Evolutionary conservation across 352 stramenopile genomes (phyloP).

Genomic region (Globisporangium orthogonon): DNA sequence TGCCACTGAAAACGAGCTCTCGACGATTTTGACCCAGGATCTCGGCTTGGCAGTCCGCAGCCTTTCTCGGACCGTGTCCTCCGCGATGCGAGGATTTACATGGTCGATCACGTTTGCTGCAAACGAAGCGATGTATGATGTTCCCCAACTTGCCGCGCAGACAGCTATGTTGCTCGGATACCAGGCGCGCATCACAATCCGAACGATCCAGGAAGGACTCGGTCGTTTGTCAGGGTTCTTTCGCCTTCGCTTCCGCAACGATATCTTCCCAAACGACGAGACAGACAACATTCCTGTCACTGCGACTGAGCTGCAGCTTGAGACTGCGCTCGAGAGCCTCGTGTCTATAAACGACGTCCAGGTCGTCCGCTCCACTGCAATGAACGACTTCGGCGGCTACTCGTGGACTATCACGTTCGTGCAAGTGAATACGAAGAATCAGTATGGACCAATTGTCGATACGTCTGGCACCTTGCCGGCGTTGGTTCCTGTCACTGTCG

Average conservation of each 20-base stretch:
- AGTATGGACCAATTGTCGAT: constrained; percentile 63
- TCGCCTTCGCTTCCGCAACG: constrained; percentile 56
- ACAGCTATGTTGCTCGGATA: constrained; percentile 50
- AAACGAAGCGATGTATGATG: constrained; percentile 57
- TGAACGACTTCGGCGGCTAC: constrained; percentile 74
- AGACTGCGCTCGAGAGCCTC: constrained; percentile 62
- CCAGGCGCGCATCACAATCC: constrained; percentile 35
- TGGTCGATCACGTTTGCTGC: constrained; percentile 78
- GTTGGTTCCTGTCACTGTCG: constrained; percentile 35
- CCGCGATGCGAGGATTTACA: constrained; percentile 38
- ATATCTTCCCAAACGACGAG: constrained; percentile 69
- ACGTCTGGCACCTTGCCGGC: constrained; percentile 63
- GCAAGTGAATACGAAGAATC: constrained; percentile 68
- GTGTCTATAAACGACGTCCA: constrained; percentile 58
- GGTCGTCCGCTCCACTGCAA: constrained; percentile 50
- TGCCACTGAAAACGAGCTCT: constrained; percentile 43
- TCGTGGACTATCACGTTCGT: constrained; percentile 84
- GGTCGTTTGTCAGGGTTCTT: constrained; percentile 67
- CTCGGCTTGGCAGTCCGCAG: constrained; percentile 48
- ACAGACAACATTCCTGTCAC: constrained; percentile 58
- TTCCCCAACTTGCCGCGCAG: constrained; percentile 43
- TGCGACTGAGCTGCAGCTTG: constrained; percentile 45
- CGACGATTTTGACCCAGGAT: constrained; percentile 55
- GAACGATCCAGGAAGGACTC: constrained; percentile 49
- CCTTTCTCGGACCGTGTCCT: constrained; percentile 36